A percentile compares a stretch with the other conserved stretches of the same genome.
Conservation (phyloP, 106 monocot species). For the Gastrodia elata region DNA sequence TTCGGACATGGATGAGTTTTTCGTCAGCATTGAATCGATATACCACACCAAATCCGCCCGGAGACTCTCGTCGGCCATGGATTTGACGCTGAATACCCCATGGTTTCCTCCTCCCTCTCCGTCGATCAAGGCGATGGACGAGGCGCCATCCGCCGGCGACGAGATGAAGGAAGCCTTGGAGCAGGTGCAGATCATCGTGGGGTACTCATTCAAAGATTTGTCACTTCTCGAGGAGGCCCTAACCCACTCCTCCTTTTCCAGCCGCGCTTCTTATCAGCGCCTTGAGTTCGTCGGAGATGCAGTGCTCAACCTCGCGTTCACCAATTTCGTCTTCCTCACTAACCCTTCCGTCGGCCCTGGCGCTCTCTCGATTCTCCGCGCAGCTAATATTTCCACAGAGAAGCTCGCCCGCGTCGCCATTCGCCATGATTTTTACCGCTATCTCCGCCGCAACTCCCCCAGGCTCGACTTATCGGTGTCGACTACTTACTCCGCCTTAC, state of each 20-base stretch:
- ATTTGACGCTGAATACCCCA: background rate
- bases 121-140: background rate
- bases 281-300: slow-evolving; percentile 46
- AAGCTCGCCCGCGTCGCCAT: slow-evolving; percentile 37
- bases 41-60: background rate
- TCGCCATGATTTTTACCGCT: slow-evolving; percentile 19
- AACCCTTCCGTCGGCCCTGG: slow-evolving; percentile 19
- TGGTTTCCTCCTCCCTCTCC: background rate
- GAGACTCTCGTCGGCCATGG: background rate
- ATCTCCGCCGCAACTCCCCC: slow-evolving; percentile 23
- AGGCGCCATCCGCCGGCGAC: background rate
- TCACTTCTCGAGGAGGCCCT: slow-evolving; percentile 31
- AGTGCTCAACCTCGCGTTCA: slow-evolving; percentile 23
- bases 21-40: background rate
- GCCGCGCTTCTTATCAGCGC: slow-evolving; percentile 23
- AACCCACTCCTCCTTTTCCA: slow-evolving; percentile 28
- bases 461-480: slow-evolving; percentile 15
- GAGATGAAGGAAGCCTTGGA: slow-evolving; percentile 10
- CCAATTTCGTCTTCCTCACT: slow-evolving; percentile 25
- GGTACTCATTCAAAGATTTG: slow-evolving; percentile 23
- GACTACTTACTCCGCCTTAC: background rate
- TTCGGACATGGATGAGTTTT: background rate
- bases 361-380: slow-evolving; percentile 20
- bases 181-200: slow-evolving; percentile 14
- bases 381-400: slow-evolving; percentile 35